phyloP scores from a whole-genome alignment of 169 alveolate species.

The Eimeria brunetti region DNA sequence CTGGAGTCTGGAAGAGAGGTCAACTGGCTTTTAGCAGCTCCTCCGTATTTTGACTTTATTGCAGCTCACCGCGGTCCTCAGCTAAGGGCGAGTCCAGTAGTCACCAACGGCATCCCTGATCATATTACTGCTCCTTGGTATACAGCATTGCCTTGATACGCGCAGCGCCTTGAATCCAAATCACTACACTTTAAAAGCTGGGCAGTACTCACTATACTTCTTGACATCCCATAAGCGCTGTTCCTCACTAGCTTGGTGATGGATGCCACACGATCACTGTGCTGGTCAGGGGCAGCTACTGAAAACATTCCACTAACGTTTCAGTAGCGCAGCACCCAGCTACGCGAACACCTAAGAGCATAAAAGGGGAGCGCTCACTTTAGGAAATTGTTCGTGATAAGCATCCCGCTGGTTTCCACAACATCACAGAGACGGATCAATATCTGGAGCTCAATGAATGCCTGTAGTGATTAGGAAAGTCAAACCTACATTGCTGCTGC shows the following conservation, averaged over 20 bases:
- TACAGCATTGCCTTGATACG: background rate
- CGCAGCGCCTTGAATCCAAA: background rate
- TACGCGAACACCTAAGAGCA: background rate
- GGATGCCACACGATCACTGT: background rate
- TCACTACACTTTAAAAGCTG: background rate
- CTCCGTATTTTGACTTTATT: background rate
- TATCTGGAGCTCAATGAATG: background rate
- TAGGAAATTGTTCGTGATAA: background rate
- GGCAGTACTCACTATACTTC: background rate
- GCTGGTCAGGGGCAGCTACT: too few relatives aligned
- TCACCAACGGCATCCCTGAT: background rate
- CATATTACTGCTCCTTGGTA: background rate
- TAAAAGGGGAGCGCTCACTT: background rate
- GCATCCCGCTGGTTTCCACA: background rate
- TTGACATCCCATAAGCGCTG: background rate
- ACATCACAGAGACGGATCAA: background rate
- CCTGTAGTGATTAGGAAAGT: background rate
- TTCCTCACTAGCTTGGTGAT: background rate
- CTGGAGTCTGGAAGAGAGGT: background rate
- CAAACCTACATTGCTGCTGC: background rate
- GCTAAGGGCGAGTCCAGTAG: background rate
- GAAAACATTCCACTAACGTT: background rate
- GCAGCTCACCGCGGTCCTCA: background rate
- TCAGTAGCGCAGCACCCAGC: background rate
- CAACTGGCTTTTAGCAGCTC: background rate